phyloP scores from a whole-genome alignment of 2,329 filamentous ascomycete species.

The Ramularia endophylla region DNA sequence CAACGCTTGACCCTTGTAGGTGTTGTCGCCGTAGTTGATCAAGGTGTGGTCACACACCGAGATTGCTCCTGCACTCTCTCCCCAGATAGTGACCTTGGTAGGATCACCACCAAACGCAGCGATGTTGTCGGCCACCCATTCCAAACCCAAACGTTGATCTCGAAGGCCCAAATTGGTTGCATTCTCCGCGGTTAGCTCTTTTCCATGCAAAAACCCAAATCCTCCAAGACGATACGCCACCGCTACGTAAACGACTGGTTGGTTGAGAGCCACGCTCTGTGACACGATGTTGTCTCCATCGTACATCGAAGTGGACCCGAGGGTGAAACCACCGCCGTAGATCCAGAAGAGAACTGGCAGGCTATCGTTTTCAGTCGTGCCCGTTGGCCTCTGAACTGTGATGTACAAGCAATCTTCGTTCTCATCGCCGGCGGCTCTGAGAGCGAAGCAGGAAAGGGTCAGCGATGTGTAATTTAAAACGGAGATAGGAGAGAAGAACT shows the following conservation, averaged over 20 bases:
- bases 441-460: no score
- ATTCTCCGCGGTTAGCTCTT: slow-evolving; percentile 28
- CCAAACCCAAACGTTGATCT: slow-evolving; percentile 25
- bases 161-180: slow-evolving; percentile 31
- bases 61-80: slow-evolving; percentile 42
- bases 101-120: slow-evolving; percentile 26
- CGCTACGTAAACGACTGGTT: slow-evolving; percentile 42
- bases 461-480: no score
- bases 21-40: slow-evolving; percentile 61
- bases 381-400: slow-evolving; percentile 35
- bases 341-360: slow-evolving; percentile 47
- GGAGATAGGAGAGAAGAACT: no score
- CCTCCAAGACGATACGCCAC: slow-evolving; percentile 23
- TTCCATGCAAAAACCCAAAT: slow-evolving; percentile 29
- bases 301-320: slow-evolving; percentile 36
- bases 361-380: slow-evolving; percentile 32
- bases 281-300: slow-evolving; percentile 36
- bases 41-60: slow-evolving; percentile 75
- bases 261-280: slow-evolving; percentile 42
- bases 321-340: slow-evolving; percentile 40
- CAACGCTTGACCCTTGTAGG: slow-evolving; percentile 59
- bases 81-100: slow-evolving; percentile 20
- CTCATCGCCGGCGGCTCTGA: slow-evolving; percentile 43
- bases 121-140: slow-evolving; percentile 22
- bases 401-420: slow-evolving; percentile 37